Percentiles rank a stretch among this genome's conserved stretches.
Evolutionary conservation across 2,329 filamentous ascomycete genomes (phyloP).

Genomic region (Aspergillus viridinutans): DNA sequence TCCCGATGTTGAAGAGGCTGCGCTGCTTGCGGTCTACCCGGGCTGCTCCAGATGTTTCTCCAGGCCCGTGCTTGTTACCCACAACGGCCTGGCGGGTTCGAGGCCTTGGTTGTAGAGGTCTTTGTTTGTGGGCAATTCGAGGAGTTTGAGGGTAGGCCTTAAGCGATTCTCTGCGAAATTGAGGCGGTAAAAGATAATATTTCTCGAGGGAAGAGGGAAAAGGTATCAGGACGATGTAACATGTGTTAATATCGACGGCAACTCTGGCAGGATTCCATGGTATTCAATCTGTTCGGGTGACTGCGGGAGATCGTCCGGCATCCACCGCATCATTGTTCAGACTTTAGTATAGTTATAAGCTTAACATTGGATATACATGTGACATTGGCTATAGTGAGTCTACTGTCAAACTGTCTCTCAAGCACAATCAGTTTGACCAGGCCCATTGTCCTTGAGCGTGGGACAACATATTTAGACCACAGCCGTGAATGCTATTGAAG

Average conservation of each 20-base stretch:
- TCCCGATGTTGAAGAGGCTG: constrained; percentile 60
- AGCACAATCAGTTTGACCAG: neutral
- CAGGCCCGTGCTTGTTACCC: constrained; percentile 60
- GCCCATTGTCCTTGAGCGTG: neutral
- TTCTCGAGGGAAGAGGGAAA: neutral
- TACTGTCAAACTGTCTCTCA: neutral
- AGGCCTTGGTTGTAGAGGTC: constrained; percentile 57
- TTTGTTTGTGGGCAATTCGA: constrained; percentile 43
- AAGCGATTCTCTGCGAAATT: neutral
- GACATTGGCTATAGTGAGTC: neutral
- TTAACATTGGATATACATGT: neutral
- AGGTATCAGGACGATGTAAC: neutral
- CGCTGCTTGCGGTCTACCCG: constrained; percentile 60
- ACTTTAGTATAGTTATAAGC: neutral
- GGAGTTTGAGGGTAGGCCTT: neutral
- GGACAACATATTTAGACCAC: neutral
- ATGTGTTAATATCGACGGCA: neutral
- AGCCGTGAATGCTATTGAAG: neutral
- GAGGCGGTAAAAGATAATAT: no score
- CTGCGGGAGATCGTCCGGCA: neutral
- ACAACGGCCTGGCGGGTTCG: constrained; percentile 57
- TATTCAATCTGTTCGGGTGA: neutral
- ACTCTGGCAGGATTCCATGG: neutral
- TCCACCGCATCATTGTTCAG: neutral
- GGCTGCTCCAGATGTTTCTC: constrained; percentile 61